Percentiles rank a stretch among this genome's conserved stretches.
Evolutionary conservation across 305 asterid genomes (phyloP).

Genomic region (Fraxinus sp.): DNA sequence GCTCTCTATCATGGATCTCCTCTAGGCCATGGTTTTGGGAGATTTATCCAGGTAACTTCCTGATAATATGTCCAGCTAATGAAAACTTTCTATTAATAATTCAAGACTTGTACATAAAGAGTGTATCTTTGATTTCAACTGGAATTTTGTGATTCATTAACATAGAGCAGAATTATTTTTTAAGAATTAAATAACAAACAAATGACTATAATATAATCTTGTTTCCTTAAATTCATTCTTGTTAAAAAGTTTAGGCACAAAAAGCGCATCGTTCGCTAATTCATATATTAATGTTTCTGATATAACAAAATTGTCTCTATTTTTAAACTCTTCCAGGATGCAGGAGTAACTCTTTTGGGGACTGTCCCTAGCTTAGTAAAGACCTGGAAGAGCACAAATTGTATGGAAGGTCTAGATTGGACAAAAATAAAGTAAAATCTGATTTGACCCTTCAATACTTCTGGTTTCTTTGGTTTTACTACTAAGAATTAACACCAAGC

Average conservation of each 20-base stretch:
- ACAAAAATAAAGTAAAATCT: conserved; percentile 67
- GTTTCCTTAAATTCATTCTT: background rate
- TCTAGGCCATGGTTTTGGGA: conserved; percentile 74
- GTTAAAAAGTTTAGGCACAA: background rate
- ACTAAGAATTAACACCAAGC: conserved; percentile 11
- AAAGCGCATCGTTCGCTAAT: background rate
- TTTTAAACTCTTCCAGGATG: conserved; percentile 53
- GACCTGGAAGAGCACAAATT: conserved; percentile 80
- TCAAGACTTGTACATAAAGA: background rate
- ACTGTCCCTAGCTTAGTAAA: conserved; percentile 97
- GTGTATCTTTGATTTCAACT: background rate
- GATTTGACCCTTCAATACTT: background rate
- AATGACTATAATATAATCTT: background rate
- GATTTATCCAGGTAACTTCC: conserved; percentile 71
- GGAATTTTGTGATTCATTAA: background rate
- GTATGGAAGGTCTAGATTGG: conserved; percentile 90
- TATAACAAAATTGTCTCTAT: conserved; percentile 11
- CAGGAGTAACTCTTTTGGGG: conserved; percentile 82
- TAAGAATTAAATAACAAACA: background rate
- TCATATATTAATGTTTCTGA: background rate
- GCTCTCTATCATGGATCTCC: conserved; percentile 98
- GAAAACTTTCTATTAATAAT: background rate
- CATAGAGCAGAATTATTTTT: background rate
- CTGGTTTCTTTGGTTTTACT: background rate
- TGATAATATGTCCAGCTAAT: conserved; percentile 5